Percentiles rank a stretch among this genome's conserved stretches.
These are phyloP conservation scores for Omphalea diandra DNA, from an alignment of 441 rosid species.

Conservation along the genomic window DNA sequence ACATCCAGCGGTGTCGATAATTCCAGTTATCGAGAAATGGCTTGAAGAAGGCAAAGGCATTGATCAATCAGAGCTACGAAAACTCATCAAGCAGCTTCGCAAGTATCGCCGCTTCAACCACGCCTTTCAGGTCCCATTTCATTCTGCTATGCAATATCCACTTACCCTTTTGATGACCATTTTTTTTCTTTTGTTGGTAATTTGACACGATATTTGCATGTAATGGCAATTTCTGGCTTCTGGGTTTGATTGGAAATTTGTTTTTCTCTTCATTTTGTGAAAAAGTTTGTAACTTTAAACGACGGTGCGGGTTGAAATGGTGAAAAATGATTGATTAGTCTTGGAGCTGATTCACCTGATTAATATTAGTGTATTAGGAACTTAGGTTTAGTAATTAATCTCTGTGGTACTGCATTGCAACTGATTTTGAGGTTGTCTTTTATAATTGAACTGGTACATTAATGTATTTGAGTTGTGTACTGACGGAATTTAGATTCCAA, in stretches of 20 bases:
- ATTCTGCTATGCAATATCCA: background rate
- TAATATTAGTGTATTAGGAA: too few relatives aligned
- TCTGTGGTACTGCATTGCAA: background rate
- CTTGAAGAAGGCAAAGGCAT: slow-evolving; percentile 40
- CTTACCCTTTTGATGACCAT: too few relatives aligned
- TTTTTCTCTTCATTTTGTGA: too few relatives aligned
- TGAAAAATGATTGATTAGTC: too few relatives aligned
- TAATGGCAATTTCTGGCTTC: background rate
- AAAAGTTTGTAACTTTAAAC: too few relatives aligned
- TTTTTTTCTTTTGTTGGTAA: too few relatives aligned
- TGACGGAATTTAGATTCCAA: too few relatives aligned
- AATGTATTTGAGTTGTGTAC: too few relatives aligned
- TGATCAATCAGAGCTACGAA: slow-evolving; percentile 21
- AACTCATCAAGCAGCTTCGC: slow-evolving; percentile 30
- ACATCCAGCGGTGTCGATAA: slow-evolving; percentile 26
- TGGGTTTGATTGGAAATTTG: slow-evolving; percentile 1
- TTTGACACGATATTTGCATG: too few relatives aligned
- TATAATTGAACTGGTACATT: too few relatives aligned
- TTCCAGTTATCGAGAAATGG: slow-evolving; percentile 41
- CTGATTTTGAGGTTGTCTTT: too few relatives aligned
- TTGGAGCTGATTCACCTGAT: too few relatives aligned
- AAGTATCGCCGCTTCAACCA: slow-evolving; percentile 26
- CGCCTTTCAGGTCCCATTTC: slow-evolving; percentile 39
- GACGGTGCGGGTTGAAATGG: background rate
- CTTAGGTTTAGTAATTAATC: background rate